Evolutionary conservation across 208 protist genomes (phyloP).

Genomic region (Leishmania arabica): DNA sequence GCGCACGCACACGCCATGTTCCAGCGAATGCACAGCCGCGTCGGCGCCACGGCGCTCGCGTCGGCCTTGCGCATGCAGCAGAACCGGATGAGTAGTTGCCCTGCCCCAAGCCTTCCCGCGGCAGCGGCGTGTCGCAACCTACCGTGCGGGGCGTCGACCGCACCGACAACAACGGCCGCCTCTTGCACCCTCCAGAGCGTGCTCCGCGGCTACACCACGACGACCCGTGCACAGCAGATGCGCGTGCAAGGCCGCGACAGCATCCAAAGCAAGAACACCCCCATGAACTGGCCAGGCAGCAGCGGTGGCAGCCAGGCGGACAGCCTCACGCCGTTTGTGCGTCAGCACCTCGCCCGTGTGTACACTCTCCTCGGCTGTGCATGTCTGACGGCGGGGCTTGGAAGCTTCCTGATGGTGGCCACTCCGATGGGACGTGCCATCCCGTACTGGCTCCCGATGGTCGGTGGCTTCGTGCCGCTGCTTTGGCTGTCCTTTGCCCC

Average conservation of each 20-base stretch:
- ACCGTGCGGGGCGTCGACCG: not conserved
- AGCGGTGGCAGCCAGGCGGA: slow-evolving; percentile 58
- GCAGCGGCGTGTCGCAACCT: not conserved
- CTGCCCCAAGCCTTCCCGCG: not conserved
- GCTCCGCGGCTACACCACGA: slow-evolving; percentile 18
- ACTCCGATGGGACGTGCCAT: slow-evolving; percentile 74
- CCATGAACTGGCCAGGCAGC: slow-evolving; percentile 47
- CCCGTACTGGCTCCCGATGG: slow-evolving; percentile 86
- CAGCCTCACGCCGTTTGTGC: slow-evolving; percentile 81
- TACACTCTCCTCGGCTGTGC: slow-evolving; percentile 75
- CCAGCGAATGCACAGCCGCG: slow-evolving; percentile 11
- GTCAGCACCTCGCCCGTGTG: slow-evolving; percentile 80
- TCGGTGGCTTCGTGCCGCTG: slow-evolving; percentile 82
- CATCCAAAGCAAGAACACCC: slow-evolving; percentile 43
- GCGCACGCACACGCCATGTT: slow-evolving; percentile 13
- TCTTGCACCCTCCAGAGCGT: slow-evolving; percentile 12
- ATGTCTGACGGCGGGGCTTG: slow-evolving; percentile 52
- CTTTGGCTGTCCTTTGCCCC: slow-evolving; percentile 86
- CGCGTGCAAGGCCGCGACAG: slow-evolving; percentile 42
- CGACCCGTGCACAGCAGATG: slow-evolving; percentile 24
- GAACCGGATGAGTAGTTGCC: not conserved
- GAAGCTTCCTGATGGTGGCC: slow-evolving; percentile 80
- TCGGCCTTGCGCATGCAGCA: slow-evolving; percentile 16
- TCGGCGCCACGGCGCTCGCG: slow-evolving; percentile 17
- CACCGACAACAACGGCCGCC: not conserved